These are phyloP conservation scores for Pythium brachiatum DNA, from an alignment of 352 stramenopile genomes.

Conservation along the genomic window DNA sequence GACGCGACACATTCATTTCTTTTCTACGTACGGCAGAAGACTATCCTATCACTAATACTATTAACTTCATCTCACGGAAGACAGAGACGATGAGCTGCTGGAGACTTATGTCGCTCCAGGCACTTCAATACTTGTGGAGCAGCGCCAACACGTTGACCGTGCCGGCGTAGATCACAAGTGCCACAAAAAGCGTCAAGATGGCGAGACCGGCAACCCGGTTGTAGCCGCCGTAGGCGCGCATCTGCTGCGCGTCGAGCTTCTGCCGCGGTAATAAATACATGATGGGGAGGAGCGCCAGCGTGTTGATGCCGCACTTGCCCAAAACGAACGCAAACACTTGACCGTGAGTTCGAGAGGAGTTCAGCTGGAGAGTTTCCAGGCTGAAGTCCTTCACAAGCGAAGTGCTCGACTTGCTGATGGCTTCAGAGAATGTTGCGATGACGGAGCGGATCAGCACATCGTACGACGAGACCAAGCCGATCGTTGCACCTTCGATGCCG, in stretches of 20 bases:
- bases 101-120: too few species aligned
- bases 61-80: constrained; percentile 3
- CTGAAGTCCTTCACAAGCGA: constrained; percentile 42
- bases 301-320: constrained; percentile 24
- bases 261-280: constrained; percentile 36
- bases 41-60: constrained; percentile 1
- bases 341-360: constrained; percentile 12
- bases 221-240: constrained; percentile 30
- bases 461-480: constrained; percentile 58
- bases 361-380: constrained; percentile 9
- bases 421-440: constrained; percentile 57
- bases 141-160: constrained; percentile 28
- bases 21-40: neutral
- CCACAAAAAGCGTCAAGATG: constrained; percentile 24
- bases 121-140: constrained; percentile 28
- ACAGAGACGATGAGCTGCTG: neutral
- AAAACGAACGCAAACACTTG: constrained; percentile 24
- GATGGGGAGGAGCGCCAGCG: constrained; percentile 26
- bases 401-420: constrained; percentile 43
- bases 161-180: constrained; percentile 18
- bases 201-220: constrained; percentile 21
- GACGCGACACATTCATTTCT: neutral
- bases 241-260: constrained; percentile 34
- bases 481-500: constrained; percentile 68
- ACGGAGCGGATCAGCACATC: constrained; percentile 60